Evolutionary conservation across 2,329 filamentous ascomycete species (phyloP), one percentile per base, ranked within the genome.

Genomic region (Aspergillus sp.): DNA sequence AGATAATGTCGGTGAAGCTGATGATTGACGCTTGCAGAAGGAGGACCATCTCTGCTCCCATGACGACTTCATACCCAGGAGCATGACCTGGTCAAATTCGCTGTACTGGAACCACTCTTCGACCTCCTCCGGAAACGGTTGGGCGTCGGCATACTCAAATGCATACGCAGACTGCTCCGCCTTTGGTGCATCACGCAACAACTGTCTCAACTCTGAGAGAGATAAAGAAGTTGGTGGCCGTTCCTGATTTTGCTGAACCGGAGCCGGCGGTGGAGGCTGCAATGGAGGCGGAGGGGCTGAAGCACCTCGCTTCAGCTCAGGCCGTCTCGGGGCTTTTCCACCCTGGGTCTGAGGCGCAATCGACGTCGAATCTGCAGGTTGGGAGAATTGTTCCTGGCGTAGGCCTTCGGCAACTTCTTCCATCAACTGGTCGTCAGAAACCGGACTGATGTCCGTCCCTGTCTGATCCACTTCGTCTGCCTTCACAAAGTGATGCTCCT

Each of bases 101-200:
- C 82, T 82, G 61, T 96, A 95, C 33, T 81, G 78, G 60, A 98
- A 98, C 91, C 91, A 98, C 63, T 98, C 91, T 55, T 96, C 86
- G 29, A 98, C 71, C 66, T 98, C 91, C 42, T 91, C 85, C 12
- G 83, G 77, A 47, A 93, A 80, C 1, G 76, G 67, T 14, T 80
- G 78, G 35, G 74, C 72, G 57, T 89, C 82, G 15, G 73, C 66
- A 62, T 89, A 89, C 42, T 74, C 75, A 55, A 94, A 98, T 39
- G 91, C 86, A 66, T 98, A 98, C 8, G 78, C 76, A 26, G 72
- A 68, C 30, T 80, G 74, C 44, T 86, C 82, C 32, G 69, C 55
- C 42, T 74, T 75, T 11, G 81, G 81, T 45, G 85, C 77, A 37
- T 88, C 82, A 41, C 77, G 74, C 12, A 88, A 80, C 33, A 88